Evolutionary conservation across 805 yeast genomes (phyloP).

Genomic region (Saccharomycopsis oosterbeekiorum): DNA sequence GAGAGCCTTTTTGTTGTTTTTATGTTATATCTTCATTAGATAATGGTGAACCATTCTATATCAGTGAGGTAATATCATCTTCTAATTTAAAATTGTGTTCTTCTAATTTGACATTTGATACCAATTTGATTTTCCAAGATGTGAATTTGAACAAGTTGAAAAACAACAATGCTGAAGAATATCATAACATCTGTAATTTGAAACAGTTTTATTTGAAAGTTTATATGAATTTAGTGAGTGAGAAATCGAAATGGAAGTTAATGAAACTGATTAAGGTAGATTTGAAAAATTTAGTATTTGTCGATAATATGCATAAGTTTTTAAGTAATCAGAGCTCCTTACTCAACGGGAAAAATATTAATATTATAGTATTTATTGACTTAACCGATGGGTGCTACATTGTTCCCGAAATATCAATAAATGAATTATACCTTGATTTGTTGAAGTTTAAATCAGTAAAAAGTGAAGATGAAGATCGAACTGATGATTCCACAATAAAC

Average conservation of each 20-base stretch:
- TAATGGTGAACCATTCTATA: conserved; percentile 12
- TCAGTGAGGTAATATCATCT: conserved; percentile 10
- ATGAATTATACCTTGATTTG: conserved; percentile 1
- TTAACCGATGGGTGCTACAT: conserved; percentile 25
- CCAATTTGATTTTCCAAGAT: conserved; percentile 12
- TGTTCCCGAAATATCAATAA: conserved; percentile 10
- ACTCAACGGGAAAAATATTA: not conserved
- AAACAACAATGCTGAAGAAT: not conserved
- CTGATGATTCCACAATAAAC: not conserved
- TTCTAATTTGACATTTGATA: not conserved
- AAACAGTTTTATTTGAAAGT: conserved; percentile 8
- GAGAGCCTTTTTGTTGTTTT: not conserved
- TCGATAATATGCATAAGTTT: not conserved
- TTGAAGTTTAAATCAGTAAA: not conserved
- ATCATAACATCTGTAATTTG: not conserved
- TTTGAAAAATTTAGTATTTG: conserved; percentile 1
- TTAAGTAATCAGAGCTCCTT: not conserved
- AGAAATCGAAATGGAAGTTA: not conserved
- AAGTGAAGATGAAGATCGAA: not conserved
- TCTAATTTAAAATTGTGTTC: not conserved
- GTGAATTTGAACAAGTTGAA: conserved; percentile 5
- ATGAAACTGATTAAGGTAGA: not conserved
- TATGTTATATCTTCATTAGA: not conserved
- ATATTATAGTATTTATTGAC: conserved; percentile 21
- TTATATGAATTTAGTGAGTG: conserved; percentile 1